Base-by-base conservation (phyloP, 768 basidiomycete genomes). In the Suillus subluteus region DNA sequence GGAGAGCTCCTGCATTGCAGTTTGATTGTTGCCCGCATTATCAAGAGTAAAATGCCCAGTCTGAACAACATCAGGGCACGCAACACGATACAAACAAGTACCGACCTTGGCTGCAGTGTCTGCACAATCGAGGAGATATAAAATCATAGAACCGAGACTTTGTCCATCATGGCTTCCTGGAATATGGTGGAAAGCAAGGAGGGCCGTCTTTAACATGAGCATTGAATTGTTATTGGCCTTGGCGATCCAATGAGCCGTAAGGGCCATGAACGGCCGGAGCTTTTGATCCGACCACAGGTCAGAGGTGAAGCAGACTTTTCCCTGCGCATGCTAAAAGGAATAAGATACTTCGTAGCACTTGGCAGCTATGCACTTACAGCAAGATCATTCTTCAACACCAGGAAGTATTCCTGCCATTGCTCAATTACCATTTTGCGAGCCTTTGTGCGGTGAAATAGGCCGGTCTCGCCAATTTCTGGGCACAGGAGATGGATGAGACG, bases 231-330 rank as follows among this genome's bases (percentile, higher is more conserved):
- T 0, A 58, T 30, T 35, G 6, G 58, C 44, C 21, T 21, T 44
- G 12, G 64, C 54, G 5, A 68, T 68, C 44, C 62, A 82, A 71
- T 82, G 79, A 1, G 71, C 73, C 0, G 77, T 79, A 0, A 82
- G 58, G 0, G 75, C 81, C 66, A 82, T 71, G 61, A 69, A 79
- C 11, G 26, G 26, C 4, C 30, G 21, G 21, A 76, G 74, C 50
- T 72, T 68, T 1, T 63, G 59, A 43, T 76, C 69, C 18, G 66
- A 73, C 81, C 81, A 83, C 4, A 81, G 67, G 58, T 82, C 79
- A 18, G 68, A 68, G 6, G 79, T 82, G 26, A 75, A 75, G 1
- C 75, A 65, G 13, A 65, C 30, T 41, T 65, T n/a, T 3, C 56
- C 64, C 8, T 56, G 23, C 1, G 30, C 4, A 32, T n/a, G 37